Percentiles rank a stretch among this genome's conserved stretches.
Conservation (phyloP, 2,329 filamentous ascomycete genomes). For the Huntiella omanensis region DNA sequence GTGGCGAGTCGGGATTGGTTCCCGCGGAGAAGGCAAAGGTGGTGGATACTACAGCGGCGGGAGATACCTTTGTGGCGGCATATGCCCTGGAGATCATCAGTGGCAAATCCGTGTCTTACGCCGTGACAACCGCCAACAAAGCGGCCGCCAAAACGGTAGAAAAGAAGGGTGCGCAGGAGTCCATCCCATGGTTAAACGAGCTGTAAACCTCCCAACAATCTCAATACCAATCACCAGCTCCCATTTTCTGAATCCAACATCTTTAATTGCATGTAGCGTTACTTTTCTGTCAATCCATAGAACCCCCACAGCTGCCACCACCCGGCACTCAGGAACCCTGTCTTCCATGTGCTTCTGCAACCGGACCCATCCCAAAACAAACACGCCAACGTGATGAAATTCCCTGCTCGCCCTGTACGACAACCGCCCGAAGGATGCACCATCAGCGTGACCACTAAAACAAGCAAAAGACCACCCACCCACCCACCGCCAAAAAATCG, state of each 20-base stretch:
- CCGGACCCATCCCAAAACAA: background rate
- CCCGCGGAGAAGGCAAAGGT: constrained; percentile 33
- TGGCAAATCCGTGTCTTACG: constrained; percentile 4
- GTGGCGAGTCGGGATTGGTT: constrained; percentile 23
- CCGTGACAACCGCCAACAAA: constrained; percentile 9
- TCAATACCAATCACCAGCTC: background rate
- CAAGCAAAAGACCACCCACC: too few species aligned
- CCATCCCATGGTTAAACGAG: constrained; percentile 12
- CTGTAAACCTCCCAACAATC: background rate
- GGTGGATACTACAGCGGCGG: constrained; percentile 56
- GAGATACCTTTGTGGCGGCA: constrained; percentile 56
- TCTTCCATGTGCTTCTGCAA: constrained; percentile 8
- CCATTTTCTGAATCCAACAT: background rate
- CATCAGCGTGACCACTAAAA: too few species aligned
- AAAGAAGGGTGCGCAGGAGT: constrained; percentile 9
- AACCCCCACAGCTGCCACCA: background rate
- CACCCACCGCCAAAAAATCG: too few species aligned
- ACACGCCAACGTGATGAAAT: too few species aligned
- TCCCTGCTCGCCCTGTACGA: too few species aligned
- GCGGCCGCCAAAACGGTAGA: constrained; percentile 11
- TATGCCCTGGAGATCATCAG: constrained; percentile 27
- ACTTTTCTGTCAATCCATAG: background rate
- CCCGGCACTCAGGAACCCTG: constrained; percentile 1
- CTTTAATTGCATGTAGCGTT: background rate
- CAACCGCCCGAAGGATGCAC: too few species aligned